A percentile compares a stretch with the other conserved stretches of the same genome.
Evolutionary conservation across 1,284 basidiomycete genomes (phyloP).

Genomic region (Heterobasidion occidentale): DNA sequence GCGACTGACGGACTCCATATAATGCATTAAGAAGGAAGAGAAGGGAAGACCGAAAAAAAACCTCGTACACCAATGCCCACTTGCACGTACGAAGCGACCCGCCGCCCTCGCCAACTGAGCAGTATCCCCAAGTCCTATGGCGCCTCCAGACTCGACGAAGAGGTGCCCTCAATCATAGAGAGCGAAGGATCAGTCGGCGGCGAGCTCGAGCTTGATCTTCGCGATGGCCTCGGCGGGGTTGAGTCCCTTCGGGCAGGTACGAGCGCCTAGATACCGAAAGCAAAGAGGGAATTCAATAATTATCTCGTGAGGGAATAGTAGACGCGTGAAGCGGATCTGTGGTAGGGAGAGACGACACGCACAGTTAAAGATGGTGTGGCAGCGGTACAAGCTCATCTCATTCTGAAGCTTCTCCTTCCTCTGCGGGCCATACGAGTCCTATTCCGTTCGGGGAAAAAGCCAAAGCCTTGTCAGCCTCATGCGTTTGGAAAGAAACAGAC

Average conservation of each 20-base stretch:
- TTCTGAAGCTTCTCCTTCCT: constrained; percentile 94
- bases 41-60: no score
- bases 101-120: no score
- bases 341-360: not conserved
- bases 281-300: not conserved
- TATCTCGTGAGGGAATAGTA: not conserved
- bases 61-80: no score
- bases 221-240: constrained; percentile 87
- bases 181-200: constrained; percentile 45
- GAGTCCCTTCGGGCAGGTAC: constrained; percentile 94
- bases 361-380: constrained; percentile 94
- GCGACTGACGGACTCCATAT: no score
- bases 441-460: constrained; percentile 1
- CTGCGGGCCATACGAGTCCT: constrained; percentile 78
- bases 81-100: no score
- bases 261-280: constrained; percentile 45
- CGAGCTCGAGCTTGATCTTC: constrained; percentile 85
- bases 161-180: no score
- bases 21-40: no score
- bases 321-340: no score
- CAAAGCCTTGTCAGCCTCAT: not conserved
- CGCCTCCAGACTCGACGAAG: no score
- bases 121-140: no score
- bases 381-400: constrained; percentile 85
- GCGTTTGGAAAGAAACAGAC: not conserved